These are phyloP conservation scores for Vigna mungo DNA, from an alignment of 306 rosid genomes.

Conservation along the genomic window DNA sequence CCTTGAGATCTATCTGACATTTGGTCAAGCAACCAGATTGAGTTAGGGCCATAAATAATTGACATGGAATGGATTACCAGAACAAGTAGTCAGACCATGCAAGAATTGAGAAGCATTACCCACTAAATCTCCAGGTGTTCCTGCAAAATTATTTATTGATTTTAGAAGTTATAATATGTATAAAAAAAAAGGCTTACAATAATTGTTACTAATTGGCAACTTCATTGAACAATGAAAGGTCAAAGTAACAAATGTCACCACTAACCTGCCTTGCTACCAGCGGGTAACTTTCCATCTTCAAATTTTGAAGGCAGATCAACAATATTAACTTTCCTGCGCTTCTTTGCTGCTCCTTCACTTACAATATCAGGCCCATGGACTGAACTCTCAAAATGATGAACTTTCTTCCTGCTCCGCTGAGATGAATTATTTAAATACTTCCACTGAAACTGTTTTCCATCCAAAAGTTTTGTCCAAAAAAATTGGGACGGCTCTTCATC, in stretches of 20 bases:
- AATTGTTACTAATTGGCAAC: slow-evolving; percentile 25
- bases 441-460: slow-evolving; percentile 75
- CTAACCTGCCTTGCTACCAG: slow-evolving; percentile 67
- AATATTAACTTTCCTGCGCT: slow-evolving; percentile 65
- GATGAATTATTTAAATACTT: slow-evolving; percentile 61
- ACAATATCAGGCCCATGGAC: slow-evolving; percentile 47
- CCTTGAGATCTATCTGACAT: slow-evolving; percentile 45
- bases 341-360: slow-evolving; percentile 57
- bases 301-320: slow-evolving; percentile 48
- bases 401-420: slow-evolving; percentile 79
- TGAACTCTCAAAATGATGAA: slow-evolving; percentile 50
- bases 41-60: slow-evolving; percentile 6
- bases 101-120: slow-evolving; percentile 48
- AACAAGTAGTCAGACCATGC: slow-evolving; percentile 44
- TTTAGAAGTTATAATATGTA: slow-evolving; percentile 42
- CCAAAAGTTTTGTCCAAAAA: slow-evolving; percentile 80
- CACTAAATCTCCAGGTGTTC: slow-evolving; percentile 39
- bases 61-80: slow-evolving; percentile 31
- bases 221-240: slow-evolving; percentile 39
- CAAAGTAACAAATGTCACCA: slow-evolving; percentile 33
- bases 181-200: slow-evolving; percentile 16
- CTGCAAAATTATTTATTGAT: slow-evolving; percentile 54
- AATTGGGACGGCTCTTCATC: slow-evolving; percentile 60
- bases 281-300: slow-evolving; percentile 50
- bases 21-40: slow-evolving; percentile 38